Percentiles rank a stretch among this genome's conserved stretches.
Conservation (phyloP, 164 flowering plant species). For the Malania oleifera region DNA sequence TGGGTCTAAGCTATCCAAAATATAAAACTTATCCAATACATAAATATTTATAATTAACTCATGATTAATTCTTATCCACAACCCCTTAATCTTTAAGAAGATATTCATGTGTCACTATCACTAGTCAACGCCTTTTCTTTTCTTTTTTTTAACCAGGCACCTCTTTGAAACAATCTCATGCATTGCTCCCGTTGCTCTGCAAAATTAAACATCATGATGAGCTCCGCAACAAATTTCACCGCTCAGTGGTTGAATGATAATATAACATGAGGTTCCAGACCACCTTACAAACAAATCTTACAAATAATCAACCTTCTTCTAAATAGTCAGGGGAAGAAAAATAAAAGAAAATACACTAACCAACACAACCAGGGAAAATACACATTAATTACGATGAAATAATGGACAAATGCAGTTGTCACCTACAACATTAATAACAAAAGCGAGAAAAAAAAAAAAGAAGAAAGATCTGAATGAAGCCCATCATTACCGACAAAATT, state of each 20-base stretch:
- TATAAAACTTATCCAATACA: too few species aligned
- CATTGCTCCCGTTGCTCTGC: too few species aligned
- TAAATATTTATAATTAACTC: too few species aligned
- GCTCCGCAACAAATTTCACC: neutral
- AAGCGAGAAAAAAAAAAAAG: too few species aligned
- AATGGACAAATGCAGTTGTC: slow-evolving; percentile 14
- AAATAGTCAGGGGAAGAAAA: neutral
- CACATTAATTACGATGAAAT: slow-evolving; percentile 18
- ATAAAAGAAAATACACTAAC: neutral
- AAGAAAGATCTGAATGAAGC: slow-evolving; percentile 12
- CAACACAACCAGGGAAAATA: neutral
- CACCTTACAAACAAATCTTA: neutral
- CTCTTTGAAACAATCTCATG: too few species aligned
- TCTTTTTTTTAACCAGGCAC: too few species aligned
- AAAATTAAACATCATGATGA: neutral
- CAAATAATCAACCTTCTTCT: too few species aligned
- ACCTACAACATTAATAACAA: neutral
- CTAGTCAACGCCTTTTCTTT: too few species aligned
- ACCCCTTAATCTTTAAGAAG: too few species aligned
- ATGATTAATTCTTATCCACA: too few species aligned
- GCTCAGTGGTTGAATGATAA: neutral
- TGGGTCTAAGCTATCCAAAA: too few species aligned
- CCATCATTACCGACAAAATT: slow-evolving; percentile 29
- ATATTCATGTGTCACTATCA: too few species aligned
- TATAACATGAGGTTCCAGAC: neutral